Evolutionary conservation across 805 yeast genomes (phyloP).

Genomic region (Danielia oregonensis): DNA sequence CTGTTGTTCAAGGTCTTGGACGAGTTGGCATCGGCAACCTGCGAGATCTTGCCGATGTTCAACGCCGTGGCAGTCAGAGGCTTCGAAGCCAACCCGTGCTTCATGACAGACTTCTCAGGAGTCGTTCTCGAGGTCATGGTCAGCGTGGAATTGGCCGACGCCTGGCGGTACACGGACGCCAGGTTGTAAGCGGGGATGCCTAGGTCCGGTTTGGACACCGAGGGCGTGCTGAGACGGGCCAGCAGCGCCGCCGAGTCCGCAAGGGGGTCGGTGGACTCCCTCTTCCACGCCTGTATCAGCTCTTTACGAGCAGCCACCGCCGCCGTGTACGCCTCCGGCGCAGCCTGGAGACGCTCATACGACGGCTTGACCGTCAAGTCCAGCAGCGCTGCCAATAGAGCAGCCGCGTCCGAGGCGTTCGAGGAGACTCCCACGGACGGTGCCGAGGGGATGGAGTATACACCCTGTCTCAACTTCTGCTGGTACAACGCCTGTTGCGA

Average conservation of each 20-base stretch:
- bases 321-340: constrained; percentile 63
- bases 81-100: constrained; percentile 35
- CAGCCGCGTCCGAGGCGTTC: constrained; percentile 73
- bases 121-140: constrained; percentile 44
- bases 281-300: constrained; percentile 46
- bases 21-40: constrained; percentile 37
- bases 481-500: constrained; percentile 73
- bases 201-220: constrained; percentile 20
- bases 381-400: constrained; percentile 65
- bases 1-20: constrained; percentile 36
- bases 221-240: constrained; percentile 16
- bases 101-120: constrained; percentile 33
- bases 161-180: constrained; percentile 28
- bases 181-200: constrained; percentile 32
- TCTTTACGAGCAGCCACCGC: constrained; percentile 46
- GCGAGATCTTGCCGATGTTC: constrained; percentile 32
- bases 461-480: constrained; percentile 68
- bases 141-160: constrained; percentile 38
- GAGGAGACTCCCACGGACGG: constrained; percentile 60
- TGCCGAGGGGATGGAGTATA: constrained; percentile 48
- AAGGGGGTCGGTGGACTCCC: constrained; percentile 41
- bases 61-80: constrained; percentile 17
- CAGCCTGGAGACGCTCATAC: constrained; percentile 53
- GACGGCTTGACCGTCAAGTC: constrained; percentile 58
- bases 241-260: constrained; percentile 50